A percentile compares a stretch with the other conserved stretches of the same genome.
Conservation (phyloP, 1,139 yeast species). For the Torulaspora pretoriensis region DNA sequence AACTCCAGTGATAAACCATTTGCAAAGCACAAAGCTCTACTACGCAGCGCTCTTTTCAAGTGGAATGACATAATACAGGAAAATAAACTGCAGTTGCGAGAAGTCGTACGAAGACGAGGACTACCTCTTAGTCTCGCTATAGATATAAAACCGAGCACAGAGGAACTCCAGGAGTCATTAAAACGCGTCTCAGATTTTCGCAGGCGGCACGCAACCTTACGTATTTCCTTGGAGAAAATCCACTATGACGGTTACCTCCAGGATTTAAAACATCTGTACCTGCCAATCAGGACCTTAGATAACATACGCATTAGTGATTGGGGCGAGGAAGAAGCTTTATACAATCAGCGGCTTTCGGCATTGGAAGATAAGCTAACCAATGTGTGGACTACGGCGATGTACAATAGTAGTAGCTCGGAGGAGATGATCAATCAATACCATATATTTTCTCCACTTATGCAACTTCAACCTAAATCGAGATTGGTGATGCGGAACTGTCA, state of each 20-base stretch:
- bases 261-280: conserved; percentile 10
- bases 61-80: conserved; percentile 54
- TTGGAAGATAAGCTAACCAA: conserved; percentile 47
- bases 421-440: conserved; percentile 52
- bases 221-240: conserved; percentile 3
- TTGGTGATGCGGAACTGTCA: conserved; percentile 56
- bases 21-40: conserved; percentile 13
- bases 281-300: conserved; percentile 20
- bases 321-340: conserved; percentile 38
- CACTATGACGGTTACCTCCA: conserved; percentile 4
- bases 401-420: conserved; percentile 41
- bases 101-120: conserved; percentile 65
- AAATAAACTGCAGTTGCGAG: conserved; percentile 63
- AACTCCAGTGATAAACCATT: conserved; percentile 39
- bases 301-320: conserved; percentile 37
- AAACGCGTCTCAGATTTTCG: conserved; percentile 27
- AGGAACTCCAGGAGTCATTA: conserved; percentile 48
- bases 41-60: conserved; percentile 38
- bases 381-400: conserved; percentile 40
- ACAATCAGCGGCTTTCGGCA: conserved; percentile 42
- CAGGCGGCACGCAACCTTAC: conserved; percentile 3
- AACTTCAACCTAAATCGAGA: conserved; percentile 46
- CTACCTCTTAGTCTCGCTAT: conserved; percentile 32
- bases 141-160: conserved; percentile 47
- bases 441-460: conserved; percentile 45